A percentile compares a stretch with the other conserved stretches of the same genome.
phyloP scores from a whole-genome alignment of 495 filamentous ascomycete genomes.

The Neurospora discreta region DNA sequence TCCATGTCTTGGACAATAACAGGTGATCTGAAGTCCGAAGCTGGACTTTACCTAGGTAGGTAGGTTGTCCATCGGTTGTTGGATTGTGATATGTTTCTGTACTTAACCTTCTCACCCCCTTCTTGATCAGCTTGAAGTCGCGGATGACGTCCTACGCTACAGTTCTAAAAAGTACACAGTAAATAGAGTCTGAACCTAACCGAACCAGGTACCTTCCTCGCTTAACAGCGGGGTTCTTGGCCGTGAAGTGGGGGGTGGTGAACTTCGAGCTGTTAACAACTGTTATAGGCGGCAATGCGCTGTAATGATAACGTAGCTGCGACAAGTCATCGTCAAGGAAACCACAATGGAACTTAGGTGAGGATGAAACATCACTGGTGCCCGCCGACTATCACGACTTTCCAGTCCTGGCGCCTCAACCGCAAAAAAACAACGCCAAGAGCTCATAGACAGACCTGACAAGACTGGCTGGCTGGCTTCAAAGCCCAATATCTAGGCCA shows the following conservation, averaged over 20 bases:
- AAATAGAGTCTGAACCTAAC: neutral
- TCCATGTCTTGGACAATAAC: neutral
- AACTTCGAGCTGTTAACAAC: neutral
- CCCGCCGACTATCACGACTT: neutral
- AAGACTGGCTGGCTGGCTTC: neutral
- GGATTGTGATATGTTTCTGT: neutral
- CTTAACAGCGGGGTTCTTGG: neutral
- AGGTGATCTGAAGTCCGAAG: neutral
- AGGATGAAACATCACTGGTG: neutral
- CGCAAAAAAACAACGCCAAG: neutral
- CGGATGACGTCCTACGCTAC: neutral
- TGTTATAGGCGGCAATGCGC: neutral
- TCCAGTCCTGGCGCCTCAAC: neutral
- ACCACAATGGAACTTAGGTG: too few species aligned
- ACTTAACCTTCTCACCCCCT: neutral
- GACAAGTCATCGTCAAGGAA: neutral
- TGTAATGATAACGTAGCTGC: neutral
- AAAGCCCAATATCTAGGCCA: neutral
- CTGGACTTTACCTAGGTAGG: too few species aligned
- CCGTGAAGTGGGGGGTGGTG: neutral
- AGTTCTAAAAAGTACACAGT: neutral
- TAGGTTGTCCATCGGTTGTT: neutral
- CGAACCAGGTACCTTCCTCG: neutral
- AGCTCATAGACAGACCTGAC: neutral
- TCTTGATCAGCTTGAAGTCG: neutral